Base-by-base conservation (phyloP, 148 eudicot species). In the Oxyria digyna region DNA sequence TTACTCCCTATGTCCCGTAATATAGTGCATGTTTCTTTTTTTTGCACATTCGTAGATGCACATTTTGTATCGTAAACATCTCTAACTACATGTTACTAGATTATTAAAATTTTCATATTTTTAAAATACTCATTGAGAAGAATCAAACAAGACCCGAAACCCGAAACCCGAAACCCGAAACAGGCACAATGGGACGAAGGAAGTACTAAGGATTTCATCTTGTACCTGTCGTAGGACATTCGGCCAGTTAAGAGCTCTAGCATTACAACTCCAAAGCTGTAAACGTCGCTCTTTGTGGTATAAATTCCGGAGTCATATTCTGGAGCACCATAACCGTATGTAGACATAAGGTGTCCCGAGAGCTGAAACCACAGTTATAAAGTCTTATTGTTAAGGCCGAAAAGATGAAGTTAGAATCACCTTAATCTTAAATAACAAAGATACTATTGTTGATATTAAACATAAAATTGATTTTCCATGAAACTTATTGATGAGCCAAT, bases 241-340 rank as follows among this genome's bases (percentile, higher is more conserved):
- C 97, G 85, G 77, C 98, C 98, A 4, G 98, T 94, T 75, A 94
- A 78, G 64, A 94, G 89, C 79, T 94, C 98, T 67, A 94, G 72
- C 98, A 94, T 88, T 69, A 94, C 96, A 72, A 94, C 98, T 69
- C 98, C 98, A 74, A 94, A 90, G 84, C 98, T 89, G 76, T 87
- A 93, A 67, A 94, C 97, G 71, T 94, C 98, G 67, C 96, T 94
- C 80, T 83, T 85, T 17, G 77, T 46, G 70, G 89, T 94, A 79
- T 86, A 94, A 4, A 86, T 79, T 75, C 98, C 98, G 9, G 90
- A 86, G 84, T 90, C 98, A 71, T 87, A 90, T 77, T 94, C 98
- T 24, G 98, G 98, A 65, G 98, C 98, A 23, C 95, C 98, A 69
- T 87, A 90, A 52, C 98, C 98, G 70, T 86, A 93, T 32, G 95